These are phyloP conservation scores for Gamarada debralockiae DNA, from an alignment of 495 filamentous ascomycete genomes.

Conservation along the genomic window DNA sequence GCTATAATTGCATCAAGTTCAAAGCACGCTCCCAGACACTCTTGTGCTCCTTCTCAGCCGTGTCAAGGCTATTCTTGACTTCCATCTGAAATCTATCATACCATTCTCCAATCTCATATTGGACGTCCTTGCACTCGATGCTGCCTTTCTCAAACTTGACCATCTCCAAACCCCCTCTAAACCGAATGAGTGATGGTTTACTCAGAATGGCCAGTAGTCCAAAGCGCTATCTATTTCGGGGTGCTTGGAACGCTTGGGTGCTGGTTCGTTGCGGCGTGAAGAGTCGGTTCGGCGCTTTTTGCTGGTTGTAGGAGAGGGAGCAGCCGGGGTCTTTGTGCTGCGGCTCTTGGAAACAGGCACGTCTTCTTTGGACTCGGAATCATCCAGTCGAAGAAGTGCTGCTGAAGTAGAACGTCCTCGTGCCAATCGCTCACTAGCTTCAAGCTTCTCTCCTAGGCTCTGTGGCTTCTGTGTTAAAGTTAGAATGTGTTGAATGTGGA, in stretches of 20 bases:
- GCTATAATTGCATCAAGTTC: too few relatives aligned
- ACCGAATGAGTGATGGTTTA: too few relatives aligned
- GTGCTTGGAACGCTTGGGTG: conserved; percentile 16
- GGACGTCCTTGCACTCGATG: too few relatives aligned
- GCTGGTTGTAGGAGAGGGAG: neutral
- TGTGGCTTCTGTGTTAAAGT: neutral
- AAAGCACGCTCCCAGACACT: too few relatives aligned
- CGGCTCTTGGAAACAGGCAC: neutral
- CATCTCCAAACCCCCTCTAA: too few relatives aligned
- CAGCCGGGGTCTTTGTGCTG: neutral
- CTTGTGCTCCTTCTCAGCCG: too few relatives aligned
- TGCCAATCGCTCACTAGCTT: conserved; percentile 4
- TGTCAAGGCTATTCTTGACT: too few relatives aligned
- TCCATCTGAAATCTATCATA: too few relatives aligned
- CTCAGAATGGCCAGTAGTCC: too few relatives aligned
- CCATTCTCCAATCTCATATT: too few relatives aligned
- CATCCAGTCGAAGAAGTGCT: neutral
- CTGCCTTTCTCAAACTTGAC: too few relatives aligned
- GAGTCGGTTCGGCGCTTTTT: conserved; percentile 11
- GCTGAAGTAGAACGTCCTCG: neutral
- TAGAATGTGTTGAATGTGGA: conserved; percentile 16
- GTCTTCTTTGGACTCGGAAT: conserved; percentile 3
- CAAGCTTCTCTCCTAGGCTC: conserved; percentile 3
- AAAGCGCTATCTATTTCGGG: too few relatives aligned
- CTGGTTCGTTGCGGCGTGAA: conserved; percentile 12